Evolutionary conservation across 352 stramenopile species (phyloP).

Genomic region (Phytophthora tubulina): DNA sequence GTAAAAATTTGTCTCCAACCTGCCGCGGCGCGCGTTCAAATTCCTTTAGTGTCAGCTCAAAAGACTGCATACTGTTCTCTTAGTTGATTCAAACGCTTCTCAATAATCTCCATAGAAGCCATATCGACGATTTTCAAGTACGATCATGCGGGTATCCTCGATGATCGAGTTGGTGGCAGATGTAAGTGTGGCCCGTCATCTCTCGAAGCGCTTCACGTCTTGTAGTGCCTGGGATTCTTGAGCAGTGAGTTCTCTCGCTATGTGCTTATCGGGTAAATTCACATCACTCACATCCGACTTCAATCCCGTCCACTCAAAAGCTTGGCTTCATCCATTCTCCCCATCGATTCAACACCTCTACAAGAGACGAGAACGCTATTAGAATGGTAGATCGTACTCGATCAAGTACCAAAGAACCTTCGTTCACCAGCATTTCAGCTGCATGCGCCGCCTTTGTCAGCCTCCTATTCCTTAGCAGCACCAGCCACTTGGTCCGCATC

Average conservation of each 20-base stretch:
- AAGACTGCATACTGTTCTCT: too few relatives aligned
- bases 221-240: conserved; percentile 55
- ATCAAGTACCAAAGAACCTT: conserved; percentile 3
- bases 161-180: conserved; percentile 52
- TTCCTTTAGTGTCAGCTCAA: too few relatives aligned
- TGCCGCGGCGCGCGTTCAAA: too few relatives aligned
- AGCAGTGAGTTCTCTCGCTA: conserved; percentile 35
- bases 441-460: conserved; percentile 22
- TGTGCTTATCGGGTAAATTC: conserved; percentile 19
- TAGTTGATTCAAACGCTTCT: too few relatives aligned
- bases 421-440: neutral
- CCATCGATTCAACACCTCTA: conserved; percentile 8
- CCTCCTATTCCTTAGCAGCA: conserved; percentile 10
- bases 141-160: conserved; percentile 45
- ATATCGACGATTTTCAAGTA: conserved; percentile 51
- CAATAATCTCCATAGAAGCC: conserved; percentile 28
- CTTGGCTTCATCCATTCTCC: conserved; percentile 2
- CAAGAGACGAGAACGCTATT: conserved; percentile 11
- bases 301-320: conserved; percentile 14
- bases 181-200: conserved; percentile 46
- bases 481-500: conserved; percentile 2
- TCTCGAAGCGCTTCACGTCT: conserved; percentile 60
- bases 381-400: conserved; percentile 6
- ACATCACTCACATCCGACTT: conserved; percentile 19
- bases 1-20: neutral